Base-by-base conservation (phyloP, 2,329 filamentous ascomycete species). In the Leptographium galeiforme region DNA sequence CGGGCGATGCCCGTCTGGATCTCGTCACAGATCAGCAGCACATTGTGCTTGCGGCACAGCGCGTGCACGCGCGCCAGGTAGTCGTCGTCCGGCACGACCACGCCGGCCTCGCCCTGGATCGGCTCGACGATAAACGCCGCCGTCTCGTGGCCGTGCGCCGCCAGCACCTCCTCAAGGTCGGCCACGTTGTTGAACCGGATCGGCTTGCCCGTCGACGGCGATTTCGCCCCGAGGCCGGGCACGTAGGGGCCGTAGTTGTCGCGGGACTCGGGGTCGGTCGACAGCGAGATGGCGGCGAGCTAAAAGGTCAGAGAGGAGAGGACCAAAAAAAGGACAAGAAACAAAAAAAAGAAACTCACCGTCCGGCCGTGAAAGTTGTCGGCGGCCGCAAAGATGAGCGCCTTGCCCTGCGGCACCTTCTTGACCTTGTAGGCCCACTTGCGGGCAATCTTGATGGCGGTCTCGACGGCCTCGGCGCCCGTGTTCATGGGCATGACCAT, bases 401-500 rank as follows among this genome's bases (percentile, higher is more conserved):
- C 91, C 74, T 93, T 81, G 65, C 85, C 84, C 67, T 87, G 75
- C 7, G 88, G 83, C 57, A 97, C 91, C 25, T 84, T 83, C 78
- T 97, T 96, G 66, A 87, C 82, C 73, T 95, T 96, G 77, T 96
- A 96, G 6, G 89, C 90, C 91, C 91, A 97, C 72, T 97, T 97
- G 60, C 91, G 79, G 55, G 91, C 91, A 70, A 97, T 83, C 77
- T 97, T 97, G 72, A 97, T 83, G 13, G 86, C 90, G 0, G 91
- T 96, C 77, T 97, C 91, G 39, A 95, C 89, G 10, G 91, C 91
- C 72, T 97, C 91, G 25, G 91, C 91, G 55, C 91, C 91, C 2
- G 91, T 97, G 75, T 96, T 96, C 90, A 97, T 96, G 59, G 91
- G 91, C 68, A 97, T 72, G 38, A 95, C 89, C 91, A 96, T 96